These are phyloP conservation scores for Aotearoamyces nothofagi DNA, from an alignment of 2,329 filamentous ascomycete genomes.

Conservation along the genomic window DNA sequence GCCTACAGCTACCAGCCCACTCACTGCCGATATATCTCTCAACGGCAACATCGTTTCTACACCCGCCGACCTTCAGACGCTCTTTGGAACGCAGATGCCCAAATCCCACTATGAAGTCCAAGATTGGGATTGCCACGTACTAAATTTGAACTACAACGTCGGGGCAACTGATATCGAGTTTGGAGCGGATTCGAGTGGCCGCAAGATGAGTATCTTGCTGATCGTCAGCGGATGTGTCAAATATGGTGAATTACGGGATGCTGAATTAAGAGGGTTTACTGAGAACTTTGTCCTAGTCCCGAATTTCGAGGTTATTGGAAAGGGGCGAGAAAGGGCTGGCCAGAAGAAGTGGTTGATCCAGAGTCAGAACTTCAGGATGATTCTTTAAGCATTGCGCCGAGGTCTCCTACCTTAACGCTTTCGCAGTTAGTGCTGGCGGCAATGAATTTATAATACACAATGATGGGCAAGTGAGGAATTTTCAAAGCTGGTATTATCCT, in stretches of 20 bases:
- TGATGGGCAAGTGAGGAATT: no score
- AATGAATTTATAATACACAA: no score
- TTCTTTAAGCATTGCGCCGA: no score
- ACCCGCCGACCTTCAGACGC: constrained; percentile 48
- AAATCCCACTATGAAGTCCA: constrained; percentile 56
- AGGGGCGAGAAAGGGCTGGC: constrained; percentile 34
- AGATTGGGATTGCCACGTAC: constrained; percentile 60
- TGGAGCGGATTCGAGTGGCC: constrained; percentile 29
- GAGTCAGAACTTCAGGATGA: constrained; percentile 58
- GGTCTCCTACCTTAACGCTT: no score
- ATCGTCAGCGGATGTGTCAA: constrained; percentile 58
- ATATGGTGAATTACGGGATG: constrained; percentile 47
- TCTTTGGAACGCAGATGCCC: constrained; percentile 50
- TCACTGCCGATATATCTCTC: constrained; percentile 56
- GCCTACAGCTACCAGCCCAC: constrained; percentile 34
- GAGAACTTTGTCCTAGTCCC: constrained; percentile 74
- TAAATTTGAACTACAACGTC: constrained; percentile 51
- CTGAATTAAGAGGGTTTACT: constrained; percentile 54
- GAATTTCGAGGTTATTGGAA: constrained; percentile 43
- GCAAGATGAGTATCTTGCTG: constrained; percentile 57
- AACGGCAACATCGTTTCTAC: constrained; percentile 57
- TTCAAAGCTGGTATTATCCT: no score
- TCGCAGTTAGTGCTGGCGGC: no score
- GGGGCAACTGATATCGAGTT: constrained; percentile 33
- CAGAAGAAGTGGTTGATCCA: constrained; percentile 52